phyloP scores from a whole-genome alignment of 2,329 filamentous ascomycete species.

The Metarhizium sp. region DNA sequence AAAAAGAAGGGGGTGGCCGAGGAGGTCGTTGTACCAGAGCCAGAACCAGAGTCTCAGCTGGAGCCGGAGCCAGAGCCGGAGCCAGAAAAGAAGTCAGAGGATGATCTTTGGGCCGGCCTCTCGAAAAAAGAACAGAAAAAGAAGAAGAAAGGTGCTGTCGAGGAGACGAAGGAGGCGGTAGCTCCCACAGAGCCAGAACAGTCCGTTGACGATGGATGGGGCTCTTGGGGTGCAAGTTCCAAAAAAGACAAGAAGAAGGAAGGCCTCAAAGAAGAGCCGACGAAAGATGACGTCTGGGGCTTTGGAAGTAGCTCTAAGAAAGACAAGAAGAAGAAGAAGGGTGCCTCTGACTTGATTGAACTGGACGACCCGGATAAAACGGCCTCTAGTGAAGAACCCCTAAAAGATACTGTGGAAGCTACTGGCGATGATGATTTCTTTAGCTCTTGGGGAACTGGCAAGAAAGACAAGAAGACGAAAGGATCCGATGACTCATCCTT shows the following conservation, averaged over 20 bases:
- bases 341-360: conserved; percentile 25
- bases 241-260: conserved; percentile 21
- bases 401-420: conserved; percentile 19
- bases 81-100: conserved; percentile 9
- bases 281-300: conserved; percentile 16
- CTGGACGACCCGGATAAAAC: conserved; percentile 20
- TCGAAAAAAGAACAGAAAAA: conserved; percentile 12
- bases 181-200: conserved; percentile 6
- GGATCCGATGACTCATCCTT: conserved; percentile 19
- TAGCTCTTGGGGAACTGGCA: conserved; percentile 45
- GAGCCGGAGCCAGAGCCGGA: conserved; percentile 12
- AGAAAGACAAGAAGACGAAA: conserved; percentile 36
- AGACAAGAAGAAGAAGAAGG: conserved; percentile 34
- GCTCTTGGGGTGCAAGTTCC: conserved; percentile 12
- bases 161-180: conserved; percentile 9
- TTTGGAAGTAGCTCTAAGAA: conserved; percentile 18
- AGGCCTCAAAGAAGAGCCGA: conserved; percentile 6
- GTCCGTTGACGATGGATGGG: conserved; percentile 13
- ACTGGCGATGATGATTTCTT: conserved; percentile 42
- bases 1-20: conserved; percentile 13
- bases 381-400: conserved; percentile 15
- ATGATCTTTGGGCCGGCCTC: conserved; percentile 2
- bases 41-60: conserved; percentile 8
- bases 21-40: conserved; percentile 12
- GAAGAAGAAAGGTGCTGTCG: conserved; percentile 11